Base-by-base conservation (phyloP, 305 asterid genomes). In the Rubia balearica region DNA sequence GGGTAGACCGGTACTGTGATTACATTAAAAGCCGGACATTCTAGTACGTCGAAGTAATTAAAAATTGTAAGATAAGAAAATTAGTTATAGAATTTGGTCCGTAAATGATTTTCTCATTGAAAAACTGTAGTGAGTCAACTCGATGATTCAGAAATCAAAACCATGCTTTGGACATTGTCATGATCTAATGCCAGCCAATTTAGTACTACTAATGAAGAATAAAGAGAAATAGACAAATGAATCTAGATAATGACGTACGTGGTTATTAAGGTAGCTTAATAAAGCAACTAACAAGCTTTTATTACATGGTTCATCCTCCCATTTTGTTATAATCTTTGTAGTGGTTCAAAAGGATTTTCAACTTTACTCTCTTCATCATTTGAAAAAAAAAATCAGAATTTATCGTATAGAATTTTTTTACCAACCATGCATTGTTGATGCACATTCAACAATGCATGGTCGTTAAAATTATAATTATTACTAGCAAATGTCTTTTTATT, bases 101-200 rank as follows among this genome's bases (percentile, higher is more conserved):
- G 67, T 36, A 62, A 14, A 33, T 27, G 65, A 61, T 61, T 61
- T 62, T 27, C 24, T 57, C 38, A 57, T 62, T 30, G 65, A 61
- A 61, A 27, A 27, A 61, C 65, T 61, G 65, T 30, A 27, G 22
- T 62, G 45, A 62, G 46, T 62, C 67, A 62, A 36, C 67, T 61
- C 0, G 22, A 33, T 30, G 19, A 49, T 49, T 14, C 22, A 61
- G 19, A 61, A 14, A 27, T 27, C 65, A 27, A 27, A 27, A 2
- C 30, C 38, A n/a, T 61, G 45, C 12, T 61, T 21, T 61, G 67
- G 40, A 61, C 9, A 30, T 61, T 33, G 43, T 61, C 42, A 61
- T 27, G 11, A 10, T 17, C 59, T 14, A 16, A 51, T 51, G 59
- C 22, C 59, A 51, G 55, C 55, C 14, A 48, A 2, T 48, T 48